Conservation (phyloP, 441 rosid genomes). For the Erodium texanum region DNA sequence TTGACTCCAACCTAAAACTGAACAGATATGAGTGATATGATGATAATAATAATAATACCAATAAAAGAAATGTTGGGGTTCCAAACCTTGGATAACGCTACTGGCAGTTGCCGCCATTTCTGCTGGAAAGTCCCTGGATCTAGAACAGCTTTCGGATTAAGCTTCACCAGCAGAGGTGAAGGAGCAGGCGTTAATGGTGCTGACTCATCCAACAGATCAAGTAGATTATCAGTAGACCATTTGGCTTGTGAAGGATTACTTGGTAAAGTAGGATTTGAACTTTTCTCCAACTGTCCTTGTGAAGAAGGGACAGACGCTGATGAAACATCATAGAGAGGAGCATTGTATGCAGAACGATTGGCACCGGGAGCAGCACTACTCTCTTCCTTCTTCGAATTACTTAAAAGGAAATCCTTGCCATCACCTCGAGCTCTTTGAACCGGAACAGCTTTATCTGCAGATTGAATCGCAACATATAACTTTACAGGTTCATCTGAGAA, state of each 20-base stretch:
- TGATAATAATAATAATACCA: neutral
- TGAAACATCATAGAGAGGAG: conserved; percentile 51
- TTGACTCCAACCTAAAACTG: too few relatives aligned
- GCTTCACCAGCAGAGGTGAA: conserved; percentile 59
- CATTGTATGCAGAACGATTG: conserved; percentile 60
- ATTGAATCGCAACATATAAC: conserved; percentile 55
- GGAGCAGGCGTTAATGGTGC: conserved; percentile 37
- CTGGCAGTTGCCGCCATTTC: conserved; percentile 85
- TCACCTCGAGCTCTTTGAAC: conserved; percentile 68
- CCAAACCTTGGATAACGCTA: conserved; percentile 56
- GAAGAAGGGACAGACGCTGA: conserved; percentile 22
- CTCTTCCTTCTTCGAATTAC: conserved; percentile 82
- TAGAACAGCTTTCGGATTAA: conserved; percentile 63
- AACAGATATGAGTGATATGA: too few relatives aligned
- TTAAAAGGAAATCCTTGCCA: conserved; percentile 79
- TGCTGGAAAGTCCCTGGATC: conserved; percentile 84
- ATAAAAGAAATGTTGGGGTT: conserved; percentile 3
- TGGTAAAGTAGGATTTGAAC: conserved; percentile 29
- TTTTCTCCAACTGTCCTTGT: too few relatives aligned
- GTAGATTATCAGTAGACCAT: conserved; percentile 72
- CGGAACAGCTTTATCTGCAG: conserved; percentile 45
- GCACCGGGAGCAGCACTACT: conserved; percentile 29
- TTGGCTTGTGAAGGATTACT: conserved; percentile 24
- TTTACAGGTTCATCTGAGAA: conserved; percentile 71
- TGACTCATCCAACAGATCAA: conserved; percentile 54